These are phyloP conservation scores for Carex parvula DNA, from an alignment of 176 grass and related monocot species.

Conservation along the genomic window DNA sequence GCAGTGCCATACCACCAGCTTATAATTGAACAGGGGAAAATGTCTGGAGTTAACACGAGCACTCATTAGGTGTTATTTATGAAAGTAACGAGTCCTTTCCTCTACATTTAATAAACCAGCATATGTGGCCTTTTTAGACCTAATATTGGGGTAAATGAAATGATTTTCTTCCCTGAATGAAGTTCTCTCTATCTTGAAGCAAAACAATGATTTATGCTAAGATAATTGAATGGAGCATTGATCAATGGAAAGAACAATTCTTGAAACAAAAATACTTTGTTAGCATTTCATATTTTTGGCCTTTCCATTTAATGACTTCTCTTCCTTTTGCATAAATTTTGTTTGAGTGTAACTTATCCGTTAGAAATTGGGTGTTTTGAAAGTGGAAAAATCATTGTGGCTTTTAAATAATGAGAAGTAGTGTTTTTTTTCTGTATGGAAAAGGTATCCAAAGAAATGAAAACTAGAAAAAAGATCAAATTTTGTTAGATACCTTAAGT, in stretches of 20 bases:
- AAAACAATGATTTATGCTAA: slow-evolving; percentile 3
- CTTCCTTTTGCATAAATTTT: background rate
- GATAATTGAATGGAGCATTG: background rate
- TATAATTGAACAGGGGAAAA: background rate
- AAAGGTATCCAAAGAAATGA: background rate
- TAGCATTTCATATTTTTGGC: background rate
- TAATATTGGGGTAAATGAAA: background rate
- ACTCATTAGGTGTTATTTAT: background rate
- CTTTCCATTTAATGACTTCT: background rate
- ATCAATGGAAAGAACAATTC: background rate
- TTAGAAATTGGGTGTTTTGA: background rate
- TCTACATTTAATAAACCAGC: background rate
- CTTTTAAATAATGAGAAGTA: background rate
- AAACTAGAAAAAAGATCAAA: background rate
- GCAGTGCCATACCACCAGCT: background rate
- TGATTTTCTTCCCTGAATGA: background rate
- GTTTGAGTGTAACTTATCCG: background rate
- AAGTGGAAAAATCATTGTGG: background rate
- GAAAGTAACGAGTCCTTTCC: background rate
- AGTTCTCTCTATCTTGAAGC: background rate
- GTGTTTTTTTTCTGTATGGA: background rate
- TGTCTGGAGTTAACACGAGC: background rate
- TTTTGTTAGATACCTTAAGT: background rate
- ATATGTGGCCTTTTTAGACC: background rate
- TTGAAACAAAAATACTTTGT: background rate